Evolutionary conservation across 805 yeast genomes (phyloP), one percentile per base, ranked within the genome.

Genomic region (Kluyveromyces nonfermentans): DNA sequence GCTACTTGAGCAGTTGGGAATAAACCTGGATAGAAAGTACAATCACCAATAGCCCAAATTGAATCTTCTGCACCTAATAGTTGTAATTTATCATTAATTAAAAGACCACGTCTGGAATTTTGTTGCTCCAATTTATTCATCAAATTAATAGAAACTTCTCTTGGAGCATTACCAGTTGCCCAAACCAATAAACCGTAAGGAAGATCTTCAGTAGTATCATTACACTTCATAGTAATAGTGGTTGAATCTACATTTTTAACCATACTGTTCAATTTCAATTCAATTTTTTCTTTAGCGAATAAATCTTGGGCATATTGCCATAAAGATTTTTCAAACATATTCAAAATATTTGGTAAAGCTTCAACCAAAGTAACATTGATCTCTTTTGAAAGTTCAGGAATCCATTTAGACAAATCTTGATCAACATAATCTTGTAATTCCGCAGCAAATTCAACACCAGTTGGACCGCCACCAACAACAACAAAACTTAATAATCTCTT

Each of bases 1-100:
- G 97, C 97, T 44, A 88, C 97, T 73, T 89, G 97, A 20, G 97
- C 97, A 49, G 97, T 89, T 54, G 97, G 97, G 35, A 96, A 93
- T 55, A 78, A 80, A 62, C 85, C 85, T 50, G 93, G 85, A 48
- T 77, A 72, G 64, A 83, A 80, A 33, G 97, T 85, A 70, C 97
- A 89, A 70, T 89, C 97, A 63, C 97, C 97, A 46, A 89, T 69
- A 40, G 95, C 97, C 66, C 74, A 90, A 54, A 90, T 79, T 19
- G 69, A 65, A 50, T 82, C 85, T 55, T 73, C 73, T 35, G 87
- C 74, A 61, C 97, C 97, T 58, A 85, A 80, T 28, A 90, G 79
- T 60, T 82, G 81, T 50, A 87, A 70, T 63, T 75, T 81, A 45
- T 86, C 95, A 67, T 89, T 82, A 46, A 90, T 82, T 52, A 87